A percentile compares a stretch with the other conserved stretches of the same genome.
phyloP scores from a whole-genome alignment of 352 stramenopile species.

The Saprolegnia parasitica region DNA sequence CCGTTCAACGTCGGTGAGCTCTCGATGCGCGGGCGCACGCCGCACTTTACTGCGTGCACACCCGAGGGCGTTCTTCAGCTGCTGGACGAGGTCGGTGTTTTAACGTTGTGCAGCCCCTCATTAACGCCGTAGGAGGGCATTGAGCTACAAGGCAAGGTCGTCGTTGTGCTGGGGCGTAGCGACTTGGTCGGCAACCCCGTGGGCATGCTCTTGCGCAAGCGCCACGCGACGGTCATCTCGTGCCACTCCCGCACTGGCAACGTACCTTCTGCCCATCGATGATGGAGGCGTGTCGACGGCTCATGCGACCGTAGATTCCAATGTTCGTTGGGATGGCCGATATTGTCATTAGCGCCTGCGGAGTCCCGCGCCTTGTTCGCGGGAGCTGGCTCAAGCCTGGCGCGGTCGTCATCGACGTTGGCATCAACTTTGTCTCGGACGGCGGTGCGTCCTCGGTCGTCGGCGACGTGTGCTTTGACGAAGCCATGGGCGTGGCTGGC shows the following conservation, averaged over 20 bases:
- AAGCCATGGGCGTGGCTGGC: slow-evolving; percentile 72
- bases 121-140: slow-evolving; percentile 48
- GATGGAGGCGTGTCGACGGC: not conserved
- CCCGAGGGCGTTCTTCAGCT: slow-evolving; percentile 88
- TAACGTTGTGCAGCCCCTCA: slow-evolving; percentile 37
- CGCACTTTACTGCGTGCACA: slow-evolving; percentile 69
- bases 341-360: slow-evolving; percentile 95
- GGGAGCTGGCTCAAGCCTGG: slow-evolving; percentile 96
- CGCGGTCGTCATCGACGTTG: slow-evolving; percentile 97
- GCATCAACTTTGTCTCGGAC: slow-evolving; percentile 97
- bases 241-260: slow-evolving; percentile 93
- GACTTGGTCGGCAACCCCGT: slow-evolving; percentile 98
- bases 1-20: slow-evolving; percentile 94
- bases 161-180: slow-evolving; percentile 94
- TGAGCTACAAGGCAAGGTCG: slow-evolving; percentile 91
- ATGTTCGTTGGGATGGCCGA: slow-evolving; percentile 82
- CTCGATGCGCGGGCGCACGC: slow-evolving; percentile 47
- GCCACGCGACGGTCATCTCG: slow-evolving; percentile 96
- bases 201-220: slow-evolving; percentile 91
- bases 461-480: slow-evolving; percentile 96
- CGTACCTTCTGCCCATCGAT: slow-evolving; percentile 29
- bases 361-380: slow-evolving; percentile 92
- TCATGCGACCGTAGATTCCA: slow-evolving; percentile 34
- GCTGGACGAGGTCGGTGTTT: slow-evolving; percentile 72
- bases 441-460: slow-evolving; percentile 90